These are phyloP conservation scores for Elsinoe necatrix DNA, from an alignment of 2,329 filamentous ascomycete genomes.

Conservation along the genomic window DNA sequence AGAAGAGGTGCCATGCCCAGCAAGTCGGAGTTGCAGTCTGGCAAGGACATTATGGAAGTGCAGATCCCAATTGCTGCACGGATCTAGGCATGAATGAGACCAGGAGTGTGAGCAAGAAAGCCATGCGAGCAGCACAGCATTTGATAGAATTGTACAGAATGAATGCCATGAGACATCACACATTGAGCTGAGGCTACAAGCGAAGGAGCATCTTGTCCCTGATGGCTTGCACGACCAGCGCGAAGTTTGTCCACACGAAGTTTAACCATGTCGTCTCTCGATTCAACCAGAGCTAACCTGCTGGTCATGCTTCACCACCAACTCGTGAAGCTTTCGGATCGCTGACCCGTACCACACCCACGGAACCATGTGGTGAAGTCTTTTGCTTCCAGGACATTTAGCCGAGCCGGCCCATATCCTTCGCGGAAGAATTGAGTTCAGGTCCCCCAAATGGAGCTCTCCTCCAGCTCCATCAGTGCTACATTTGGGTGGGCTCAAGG, in stretches of 20 bases:
- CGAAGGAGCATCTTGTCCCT: too few relatives aligned
- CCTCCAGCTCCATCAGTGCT: background rate
- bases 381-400: background rate
- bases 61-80: constrained; percentile 38
- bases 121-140: background rate
- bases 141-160: background rate
- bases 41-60: constrained; percentile 42
- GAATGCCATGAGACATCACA: background rate
- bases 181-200: too few relatives aligned
- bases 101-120: background rate
- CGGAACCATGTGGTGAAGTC: background rate
- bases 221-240: too few relatives aligned
- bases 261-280: background rate
- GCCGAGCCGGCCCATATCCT: constrained; percentile 1
- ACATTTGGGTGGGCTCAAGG: background rate
- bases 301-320: background rate
- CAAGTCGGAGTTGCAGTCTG: constrained; percentile 66
- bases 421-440: constrained; percentile 8
- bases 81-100: constrained; percentile 26
- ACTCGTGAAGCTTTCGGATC: background rate
- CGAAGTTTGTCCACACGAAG: background rate
- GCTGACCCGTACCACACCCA: background rate
- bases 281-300: background rate
- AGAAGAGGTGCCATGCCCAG: constrained; percentile 68
- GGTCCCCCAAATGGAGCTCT: background rate